These are phyloP conservation scores for Cytidiella melzeri DNA, from an alignment of 768 basidiomycete genomes.

Conservation along the genomic window DNA sequence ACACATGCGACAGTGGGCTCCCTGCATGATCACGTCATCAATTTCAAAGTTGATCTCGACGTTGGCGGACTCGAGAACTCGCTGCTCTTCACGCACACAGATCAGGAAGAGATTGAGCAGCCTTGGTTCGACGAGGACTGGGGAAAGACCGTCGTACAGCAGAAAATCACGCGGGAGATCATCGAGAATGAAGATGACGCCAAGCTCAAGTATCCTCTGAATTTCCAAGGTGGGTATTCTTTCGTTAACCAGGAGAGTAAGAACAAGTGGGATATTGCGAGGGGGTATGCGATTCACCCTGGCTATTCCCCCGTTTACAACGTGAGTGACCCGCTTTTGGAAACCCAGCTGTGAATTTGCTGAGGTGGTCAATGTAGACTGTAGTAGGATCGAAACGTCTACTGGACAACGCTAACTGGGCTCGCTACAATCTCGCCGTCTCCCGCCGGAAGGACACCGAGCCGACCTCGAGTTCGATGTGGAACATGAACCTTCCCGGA, in stretches of 20 bases:
- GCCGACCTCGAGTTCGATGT: constrained; percentile 48
- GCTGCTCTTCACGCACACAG: constrained; percentile 43
- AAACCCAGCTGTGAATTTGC: too few relatives aligned
- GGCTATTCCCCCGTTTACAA: constrained; percentile 49
- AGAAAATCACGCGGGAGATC: constrained; percentile 41
- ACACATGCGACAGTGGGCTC: constrained; percentile 43
- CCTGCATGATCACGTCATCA: constrained; percentile 64
- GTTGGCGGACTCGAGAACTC: constrained; percentile 56
- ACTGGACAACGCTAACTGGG: constrained; percentile 60
- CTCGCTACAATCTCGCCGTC: constrained; percentile 55
- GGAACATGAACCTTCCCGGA: constrained; percentile 61
- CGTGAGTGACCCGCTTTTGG: constrained; percentile 26
- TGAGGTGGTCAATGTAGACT: too few relatives aligned
- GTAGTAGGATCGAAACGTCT: constrained; percentile 55
- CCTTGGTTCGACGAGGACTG: constrained; percentile 58
- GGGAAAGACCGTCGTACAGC: constrained; percentile 49
- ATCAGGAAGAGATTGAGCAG: constrained; percentile 41
- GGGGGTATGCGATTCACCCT: constrained; percentile 59
- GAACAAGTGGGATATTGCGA: constrained; percentile 52
- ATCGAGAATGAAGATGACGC: constrained; percentile 48
- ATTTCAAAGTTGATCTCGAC: constrained; percentile 63
- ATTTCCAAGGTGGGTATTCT: constrained; percentile 52
- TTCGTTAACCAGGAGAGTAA: constrained; percentile 47
- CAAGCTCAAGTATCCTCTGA: constrained; percentile 43
- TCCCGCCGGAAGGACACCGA: constrained; percentile 56